A percentile compares a stretch with the other conserved stretches of the same genome.
These are phyloP conservation scores for Poteriospumella lacustris DNA, from an alignment of 108 stramenopile genomes.

Conservation along the genomic window DNA sequence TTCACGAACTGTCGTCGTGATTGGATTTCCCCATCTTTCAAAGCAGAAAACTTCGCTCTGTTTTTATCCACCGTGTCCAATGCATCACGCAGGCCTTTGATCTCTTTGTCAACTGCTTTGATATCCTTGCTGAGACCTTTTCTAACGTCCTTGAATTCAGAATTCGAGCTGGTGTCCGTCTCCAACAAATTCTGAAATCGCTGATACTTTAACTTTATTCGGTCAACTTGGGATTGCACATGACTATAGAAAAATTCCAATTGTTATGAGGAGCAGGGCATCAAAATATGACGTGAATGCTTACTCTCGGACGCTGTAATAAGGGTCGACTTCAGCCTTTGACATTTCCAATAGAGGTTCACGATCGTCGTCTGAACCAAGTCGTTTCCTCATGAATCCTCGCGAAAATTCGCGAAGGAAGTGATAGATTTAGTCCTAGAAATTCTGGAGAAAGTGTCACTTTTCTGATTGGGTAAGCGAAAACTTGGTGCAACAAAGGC, in stretches of 20 bases:
- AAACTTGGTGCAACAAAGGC: too few species aligned
- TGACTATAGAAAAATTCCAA: not conserved
- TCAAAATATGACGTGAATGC: not conserved
- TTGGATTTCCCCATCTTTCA: slow-evolving; percentile 10
- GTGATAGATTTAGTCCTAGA: too few species aligned
- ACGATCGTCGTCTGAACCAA: slow-evolving; percentile 1
- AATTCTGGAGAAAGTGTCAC: too few species aligned
- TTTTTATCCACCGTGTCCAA: slow-evolving; percentile 28
- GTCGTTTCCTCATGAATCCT: too few species aligned
- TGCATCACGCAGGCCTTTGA: not conserved
- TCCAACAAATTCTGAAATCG: slow-evolving; percentile 3
- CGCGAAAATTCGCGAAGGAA: too few species aligned
- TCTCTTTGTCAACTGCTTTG: not conserved
- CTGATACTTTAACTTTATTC: not conserved
- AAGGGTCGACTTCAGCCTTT: slow-evolving; percentile 20
- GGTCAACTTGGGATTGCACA: slow-evolving; percentile 19
- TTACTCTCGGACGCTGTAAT: slow-evolving; percentile 28
- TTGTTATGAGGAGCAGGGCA: not conserved
- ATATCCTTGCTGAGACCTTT: slow-evolving; percentile 24
- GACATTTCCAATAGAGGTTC: slow-evolving; percentile 19
- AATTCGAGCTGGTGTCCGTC: not conserved
- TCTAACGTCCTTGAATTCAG: slow-evolving; percentile 23
- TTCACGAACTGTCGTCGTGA: not conserved
- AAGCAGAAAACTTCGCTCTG: slow-evolving; percentile 15
- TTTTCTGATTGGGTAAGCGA: too few species aligned